Evolutionary conservation across 2,329 filamentous ascomycete species (phyloP), one percentile per base, ranked within the genome.

Genomic region (Scopulariopsis brevicaulis): DNA sequence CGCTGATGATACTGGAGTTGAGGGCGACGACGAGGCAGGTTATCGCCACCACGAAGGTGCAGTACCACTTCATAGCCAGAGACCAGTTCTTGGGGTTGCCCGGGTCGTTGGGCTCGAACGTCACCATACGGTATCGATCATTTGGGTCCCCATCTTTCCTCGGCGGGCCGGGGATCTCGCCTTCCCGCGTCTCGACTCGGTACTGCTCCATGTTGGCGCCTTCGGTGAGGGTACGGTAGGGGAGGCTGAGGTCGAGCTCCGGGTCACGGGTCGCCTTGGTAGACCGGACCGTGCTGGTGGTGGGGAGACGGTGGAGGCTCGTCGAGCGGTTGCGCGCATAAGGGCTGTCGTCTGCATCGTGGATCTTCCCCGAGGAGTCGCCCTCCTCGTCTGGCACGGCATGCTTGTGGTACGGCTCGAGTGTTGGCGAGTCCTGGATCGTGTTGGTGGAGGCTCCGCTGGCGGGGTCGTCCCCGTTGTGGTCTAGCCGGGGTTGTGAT

Each of bases 1-100:
- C 83, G 0, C 90, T 95, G 67, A 95, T 85, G 63, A 95, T 85
- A 56, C 84, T 83, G 54, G 85, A 90, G 25, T 77, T 76, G 59
- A 90, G 83, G 0, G 86, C 85, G 52, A 89, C 86, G 48, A 88
- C 84, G 66, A 90, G 90, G 66, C 86, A 90, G 1, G 86, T 89
- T 24, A 81, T 62, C 1, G 90, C 87, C 0, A 96, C 89, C 18
- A 90, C 83, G 86, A 95, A 90, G 25, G 90, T 96, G 66, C 83
- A 86, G 66, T 86, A 89, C 89, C 89, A 93, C 71, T 92, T 94
- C 69, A 76, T 86, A 1, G 72, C 74, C 69, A 90, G 90, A 59
- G 80, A 83, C 88, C 88, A 94, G 70, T 93, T 94, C 77, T 93
- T 93, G 0, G 90, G 89, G 65, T 93, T 93, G 62, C 85, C 87